phyloP scores from a whole-genome alignment of 805 yeast genomes.

The Wickerhamiella alocasiicola region DNA sequence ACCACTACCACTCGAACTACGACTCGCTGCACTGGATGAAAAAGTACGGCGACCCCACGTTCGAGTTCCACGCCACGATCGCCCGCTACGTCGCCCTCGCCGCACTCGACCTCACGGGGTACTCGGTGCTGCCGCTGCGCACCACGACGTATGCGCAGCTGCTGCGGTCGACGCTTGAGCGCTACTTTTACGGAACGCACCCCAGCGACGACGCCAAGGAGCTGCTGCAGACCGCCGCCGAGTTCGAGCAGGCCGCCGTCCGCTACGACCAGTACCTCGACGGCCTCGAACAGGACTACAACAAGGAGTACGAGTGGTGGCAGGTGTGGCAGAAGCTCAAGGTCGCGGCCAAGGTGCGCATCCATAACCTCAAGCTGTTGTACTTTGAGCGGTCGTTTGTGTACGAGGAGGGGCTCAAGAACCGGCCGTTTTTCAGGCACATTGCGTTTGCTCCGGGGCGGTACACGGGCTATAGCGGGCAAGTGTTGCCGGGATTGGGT shows the following conservation, averaged over 20 bases:
- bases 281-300: constrained; percentile 38
- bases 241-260: constrained; percentile 26
- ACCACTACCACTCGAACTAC: constrained; percentile 66
- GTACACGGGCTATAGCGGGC: constrained; percentile 51
- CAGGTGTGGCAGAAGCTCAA: constrained; percentile 23
- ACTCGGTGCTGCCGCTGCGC: constrained; percentile 35
- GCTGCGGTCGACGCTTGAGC: constrained; percentile 29
- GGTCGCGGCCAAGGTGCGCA: constrained; percentile 19
- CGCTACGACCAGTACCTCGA: constrained; percentile 39
- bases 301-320: constrained; percentile 62
- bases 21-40: constrained; percentile 65
- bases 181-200: constrained; percentile 25
- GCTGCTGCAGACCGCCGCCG: constrained; percentile 17
- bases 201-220: constrained; percentile 14
- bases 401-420: constrained; percentile 36
- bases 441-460: constrained; percentile 47
- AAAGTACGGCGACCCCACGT: constrained; percentile 48
- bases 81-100: constrained; percentile 42
- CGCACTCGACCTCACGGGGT: constrained; percentile 38
- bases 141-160: constrained; percentile 32
- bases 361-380: constrained; percentile 32
- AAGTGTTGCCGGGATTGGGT: constrained; percentile 40
- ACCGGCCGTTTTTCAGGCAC: constrained; percentile 48
- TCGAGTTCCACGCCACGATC: constrained; percentile 43
- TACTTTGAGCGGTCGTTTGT: constrained; percentile 37